These are phyloP conservation scores for Leishmania martiniquensis DNA, from an alignment of 208 protist species.

Conservation along the genomic window DNA sequence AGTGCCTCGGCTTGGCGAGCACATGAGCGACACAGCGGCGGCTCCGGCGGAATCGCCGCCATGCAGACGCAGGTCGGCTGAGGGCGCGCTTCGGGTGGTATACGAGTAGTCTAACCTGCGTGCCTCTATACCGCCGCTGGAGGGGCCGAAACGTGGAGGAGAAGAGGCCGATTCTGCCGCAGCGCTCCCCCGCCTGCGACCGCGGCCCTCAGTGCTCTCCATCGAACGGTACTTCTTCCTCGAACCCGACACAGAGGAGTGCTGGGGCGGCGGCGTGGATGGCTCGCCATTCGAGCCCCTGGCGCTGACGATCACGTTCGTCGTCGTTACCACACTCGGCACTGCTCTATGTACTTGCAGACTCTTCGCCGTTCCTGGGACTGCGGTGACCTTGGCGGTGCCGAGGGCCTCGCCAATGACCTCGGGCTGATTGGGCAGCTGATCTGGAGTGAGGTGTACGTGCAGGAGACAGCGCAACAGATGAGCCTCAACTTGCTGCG, in stretches of 20 bases:
- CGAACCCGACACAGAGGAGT: background rate
- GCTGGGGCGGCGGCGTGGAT: conserved; percentile 18
- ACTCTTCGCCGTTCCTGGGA: background rate
- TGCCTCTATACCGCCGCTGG: conserved; percentile 15
- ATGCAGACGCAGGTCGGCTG: background rate
- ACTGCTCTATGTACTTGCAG: background rate
- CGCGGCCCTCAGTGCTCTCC: background rate
- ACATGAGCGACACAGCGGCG: background rate
- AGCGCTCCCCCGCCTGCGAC: background rate
- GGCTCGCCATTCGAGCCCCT: background rate
- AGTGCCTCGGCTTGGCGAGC: background rate
- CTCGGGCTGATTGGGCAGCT: conserved; percentile 23
- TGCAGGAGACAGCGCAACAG: conserved; percentile 33
- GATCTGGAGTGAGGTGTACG: conserved; percentile 7
- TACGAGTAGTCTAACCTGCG: conserved; percentile 31
- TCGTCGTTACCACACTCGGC: background rate
- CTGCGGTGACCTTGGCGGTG: background rate
- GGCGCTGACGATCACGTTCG: background rate
- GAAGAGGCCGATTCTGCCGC: background rate
- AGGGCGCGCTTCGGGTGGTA: conserved; percentile 20
- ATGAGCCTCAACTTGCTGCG: conserved; percentile 1
- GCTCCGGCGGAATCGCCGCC: background rate
- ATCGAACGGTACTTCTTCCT: background rate
- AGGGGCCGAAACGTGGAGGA: background rate
- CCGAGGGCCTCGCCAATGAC: conserved; percentile 8